Percentiles rank a stretch among this genome's conserved stretches.
phyloP scores from a whole-genome alignment of 352 stramenopile genomes.

The Paralagenidium karlingii region DNA sequence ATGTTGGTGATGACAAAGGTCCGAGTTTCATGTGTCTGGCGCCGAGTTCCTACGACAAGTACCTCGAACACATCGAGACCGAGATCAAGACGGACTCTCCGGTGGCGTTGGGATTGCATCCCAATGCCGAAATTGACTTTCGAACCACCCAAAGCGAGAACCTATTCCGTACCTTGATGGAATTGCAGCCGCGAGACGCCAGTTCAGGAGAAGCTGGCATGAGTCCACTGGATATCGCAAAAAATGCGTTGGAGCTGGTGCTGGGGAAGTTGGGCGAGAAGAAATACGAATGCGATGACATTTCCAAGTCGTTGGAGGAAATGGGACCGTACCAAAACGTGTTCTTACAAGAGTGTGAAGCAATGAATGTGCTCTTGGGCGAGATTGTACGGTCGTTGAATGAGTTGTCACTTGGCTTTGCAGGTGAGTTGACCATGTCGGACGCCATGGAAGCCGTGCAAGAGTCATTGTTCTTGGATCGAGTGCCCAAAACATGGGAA shows the following conservation, averaged over 20 bases:
- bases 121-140: slow-evolving; percentile 98
- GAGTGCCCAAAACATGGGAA: slow-evolving; percentile 89
- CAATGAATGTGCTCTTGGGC: slow-evolving; percentile 92
- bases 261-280: slow-evolving; percentile 94
- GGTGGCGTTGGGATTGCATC: slow-evolving; percentile 94
- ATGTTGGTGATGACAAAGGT: slow-evolving; percentile 93
- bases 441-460: slow-evolving; percentile 95
- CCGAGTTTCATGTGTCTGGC: slow-evolving; percentile 91
- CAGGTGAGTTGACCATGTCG: slow-evolving; percentile 96
- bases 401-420: slow-evolving; percentile 94
- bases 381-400: slow-evolving; percentile 95
- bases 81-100: slow-evolving; percentile 94
- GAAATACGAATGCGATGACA: slow-evolving; percentile 96
- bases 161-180: slow-evolving; percentile 93
- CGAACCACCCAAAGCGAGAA: slow-evolving; percentile 93
- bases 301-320: slow-evolving; percentile 89
- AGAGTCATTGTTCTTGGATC: slow-evolving; percentile 88
- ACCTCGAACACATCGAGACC: slow-evolving; percentile 95
- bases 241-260: slow-evolving; percentile 85
- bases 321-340: slow-evolving; percentile 93
- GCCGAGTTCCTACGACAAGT: slow-evolving; percentile 96
- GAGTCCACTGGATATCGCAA: slow-evolving; percentile 89
- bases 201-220: slow-evolving; percentile 75
- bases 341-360: slow-evolving; percentile 96
- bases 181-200: slow-evolving; percentile 89